Conservation (phyloP, 2,329 filamentous ascomycete genomes). For the Diaporthe batatas region DNA sequence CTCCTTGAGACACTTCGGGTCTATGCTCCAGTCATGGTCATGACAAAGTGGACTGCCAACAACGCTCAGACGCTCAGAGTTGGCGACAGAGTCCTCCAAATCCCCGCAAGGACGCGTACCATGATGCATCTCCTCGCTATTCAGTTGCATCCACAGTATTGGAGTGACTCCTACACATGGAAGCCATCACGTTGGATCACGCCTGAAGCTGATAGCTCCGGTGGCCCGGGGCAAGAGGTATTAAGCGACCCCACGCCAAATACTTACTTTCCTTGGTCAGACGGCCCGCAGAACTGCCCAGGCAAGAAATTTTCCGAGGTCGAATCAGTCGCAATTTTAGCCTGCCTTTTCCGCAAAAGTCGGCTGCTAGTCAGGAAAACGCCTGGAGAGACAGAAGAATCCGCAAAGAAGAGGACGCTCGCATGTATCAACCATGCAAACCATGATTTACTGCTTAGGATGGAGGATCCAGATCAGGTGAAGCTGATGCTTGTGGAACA, state of each 20-base stretch:
- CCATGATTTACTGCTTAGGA: slow-evolving; percentile 1
- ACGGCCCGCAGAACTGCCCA: slow-evolving; percentile 49
- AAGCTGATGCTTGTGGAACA: background rate
- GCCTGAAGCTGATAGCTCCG: background rate
- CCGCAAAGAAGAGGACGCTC: slow-evolving; percentile 43
- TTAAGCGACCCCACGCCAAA: slow-evolving; percentile 40
- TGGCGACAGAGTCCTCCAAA: slow-evolving; percentile 40
- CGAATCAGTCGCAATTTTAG: slow-evolving; percentile 50
- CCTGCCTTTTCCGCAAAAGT: slow-evolving; percentile 46
- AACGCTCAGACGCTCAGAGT: slow-evolving; percentile 36
- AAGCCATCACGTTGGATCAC: slow-evolving; percentile 47
- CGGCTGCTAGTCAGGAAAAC: slow-evolving; percentile 43
- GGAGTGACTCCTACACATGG: slow-evolving; percentile 47
- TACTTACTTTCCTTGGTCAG: slow-evolving; percentile 48
- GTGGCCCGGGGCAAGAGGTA: slow-evolving; percentile 41
- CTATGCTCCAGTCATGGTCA: slow-evolving; percentile 50
- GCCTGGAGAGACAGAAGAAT: slow-evolving; percentile 42
- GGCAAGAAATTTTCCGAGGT: slow-evolving; percentile 52
- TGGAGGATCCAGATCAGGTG: slow-evolving; percentile 6
- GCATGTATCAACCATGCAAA: slow-evolving; percentile 43
- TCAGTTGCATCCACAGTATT: slow-evolving; percentile 47
- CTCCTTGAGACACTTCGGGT: slow-evolving; percentile 60
- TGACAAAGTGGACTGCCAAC: slow-evolving; percentile 26
- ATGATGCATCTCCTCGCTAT: slow-evolving; percentile 42
- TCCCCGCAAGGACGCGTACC: slow-evolving; percentile 44